Percentiles rank a stretch among this genome's conserved stretches.
phyloP scores from a whole-genome alignment of 2,329 filamentous ascomycete genomes.

The Aspergillus felis region DNA sequence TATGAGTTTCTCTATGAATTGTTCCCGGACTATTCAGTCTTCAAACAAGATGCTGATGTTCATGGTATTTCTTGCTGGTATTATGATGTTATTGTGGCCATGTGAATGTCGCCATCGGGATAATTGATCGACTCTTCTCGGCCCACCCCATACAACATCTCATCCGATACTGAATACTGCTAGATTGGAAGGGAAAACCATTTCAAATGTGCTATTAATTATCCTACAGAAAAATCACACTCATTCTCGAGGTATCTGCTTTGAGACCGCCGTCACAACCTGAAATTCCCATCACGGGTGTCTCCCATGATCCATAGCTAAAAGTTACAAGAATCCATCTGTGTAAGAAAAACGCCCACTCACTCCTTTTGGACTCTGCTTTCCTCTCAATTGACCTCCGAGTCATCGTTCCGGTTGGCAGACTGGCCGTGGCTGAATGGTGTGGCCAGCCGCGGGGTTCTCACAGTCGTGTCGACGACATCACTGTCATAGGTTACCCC shows the following conservation, averaged over 20 bases:
- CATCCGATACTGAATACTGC: neutral
- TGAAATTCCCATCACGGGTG: neutral
- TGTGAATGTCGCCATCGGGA: neutral
- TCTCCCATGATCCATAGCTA: neutral
- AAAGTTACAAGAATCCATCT: neutral
- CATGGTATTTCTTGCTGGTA: neutral
- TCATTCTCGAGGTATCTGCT: neutral
- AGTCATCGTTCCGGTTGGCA: conserved; percentile 1
- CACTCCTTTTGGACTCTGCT: neutral
- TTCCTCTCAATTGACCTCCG: neutral
- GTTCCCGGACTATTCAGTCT: neutral
- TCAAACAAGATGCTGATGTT: neutral
- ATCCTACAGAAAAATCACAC: neutral
- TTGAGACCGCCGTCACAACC: neutral
- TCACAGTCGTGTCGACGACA: conserved; percentile 62
- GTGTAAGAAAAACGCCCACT: neutral
- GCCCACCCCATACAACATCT: neutral
- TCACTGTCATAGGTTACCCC: conserved; percentile 61
- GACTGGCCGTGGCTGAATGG: conserved; percentile 15
- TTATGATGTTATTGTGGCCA: neutral
- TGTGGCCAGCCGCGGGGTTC: conserved; percentile 52
- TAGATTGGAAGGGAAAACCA: neutral
- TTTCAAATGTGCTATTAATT: neutral
- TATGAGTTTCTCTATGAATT: neutral
- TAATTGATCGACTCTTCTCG: neutral